Base-by-base conservation (phyloP, 495 filamentous ascomycete genomes). In the Lasiosphaeria miniovina region DNA sequence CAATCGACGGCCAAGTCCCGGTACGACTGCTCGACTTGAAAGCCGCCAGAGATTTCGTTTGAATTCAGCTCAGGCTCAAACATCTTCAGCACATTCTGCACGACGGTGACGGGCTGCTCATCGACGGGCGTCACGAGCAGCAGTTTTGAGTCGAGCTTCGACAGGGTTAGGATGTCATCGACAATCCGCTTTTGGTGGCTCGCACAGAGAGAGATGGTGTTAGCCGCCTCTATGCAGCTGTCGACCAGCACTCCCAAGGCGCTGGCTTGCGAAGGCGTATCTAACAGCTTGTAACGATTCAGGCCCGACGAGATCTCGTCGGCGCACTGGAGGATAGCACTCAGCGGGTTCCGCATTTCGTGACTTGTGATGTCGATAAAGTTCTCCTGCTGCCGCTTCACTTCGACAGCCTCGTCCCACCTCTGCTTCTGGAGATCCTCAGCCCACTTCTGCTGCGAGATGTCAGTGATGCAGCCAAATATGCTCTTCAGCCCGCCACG, bases 351-450 rank as follows among this genome's bases (percentile, higher is more conserved):
- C 8, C 90, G 83, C 78, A 94, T 90, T 66, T 96, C 90, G 65
- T 96, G 90, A 61, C 87, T 90, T 6, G 88, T 92, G 61, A 91
- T 93, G 69, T 93, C 90, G 65, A 94, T 93, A 70, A 93, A 95
- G 60, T 91, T 91, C 66, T 93, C 86, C 61, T 89, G 86, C 59
- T 88, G 84, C 40, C 82, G 74, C 67, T 89, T 88, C 46, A 82
- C 79, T 59, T 86, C 84, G 52, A 88, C 79, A 5, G 84, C 88
- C 66, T 85, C 86, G 61, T 82, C 76, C 36, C 83, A 75, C 59
- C 83, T 78, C 45, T 78, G 76, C 64, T 80, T 86, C 66, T 88
- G 85, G 36, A 86, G 78, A 55, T 80, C 81, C 63, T 88, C 84
- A 17, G 85, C 84, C 62, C 83, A 78, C 54, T 85, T 84, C 63